Percentiles rank a stretch among this genome's conserved stretches.
These are phyloP conservation scores for Tilletia caries DNA, from an alignment of 1,284 basidiomycete species.

Conservation along the genomic window DNA sequence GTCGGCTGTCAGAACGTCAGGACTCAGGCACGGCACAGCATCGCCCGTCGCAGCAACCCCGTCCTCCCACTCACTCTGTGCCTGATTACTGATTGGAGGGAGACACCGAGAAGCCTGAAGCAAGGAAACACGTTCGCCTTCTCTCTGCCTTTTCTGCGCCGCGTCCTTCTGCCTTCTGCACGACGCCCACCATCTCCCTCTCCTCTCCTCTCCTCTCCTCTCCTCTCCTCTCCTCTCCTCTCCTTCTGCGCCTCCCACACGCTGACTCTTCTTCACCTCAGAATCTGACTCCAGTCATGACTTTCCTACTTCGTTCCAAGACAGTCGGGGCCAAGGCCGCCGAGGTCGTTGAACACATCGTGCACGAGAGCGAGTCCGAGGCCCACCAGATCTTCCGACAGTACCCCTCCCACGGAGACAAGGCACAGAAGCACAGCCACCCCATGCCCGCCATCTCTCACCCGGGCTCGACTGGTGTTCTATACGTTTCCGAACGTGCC, in stretches of 20 bases:
- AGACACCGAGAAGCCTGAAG: no score
- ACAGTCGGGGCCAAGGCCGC: not conserved
- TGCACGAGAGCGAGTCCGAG: constrained; percentile 38
- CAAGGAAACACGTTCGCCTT: no score
- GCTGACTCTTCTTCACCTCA: not conserved
- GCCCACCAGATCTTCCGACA: constrained; percentile 43
- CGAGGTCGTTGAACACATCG: constrained; percentile 10
- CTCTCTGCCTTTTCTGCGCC: not conserved
- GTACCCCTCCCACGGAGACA: constrained; percentile 33
- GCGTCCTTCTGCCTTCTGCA: not conserved
- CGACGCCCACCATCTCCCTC: not conserved
- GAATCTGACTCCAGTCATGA: not conserved
- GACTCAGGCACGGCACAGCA: no score
- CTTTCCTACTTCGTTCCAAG: constrained; percentile 3
- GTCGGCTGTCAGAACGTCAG: no score
- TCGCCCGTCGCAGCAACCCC: no score
- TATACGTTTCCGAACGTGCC: constrained; percentile 55
- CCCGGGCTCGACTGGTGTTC: constrained; percentile 59
- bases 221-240: not conserved
- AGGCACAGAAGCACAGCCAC: constrained; percentile 25
- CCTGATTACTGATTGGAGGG: no score
- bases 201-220: not conserved
- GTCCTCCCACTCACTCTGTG: no score
- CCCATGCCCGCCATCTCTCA: constrained; percentile 40
- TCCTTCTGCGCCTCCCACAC: not conserved